Evolutionary conservation across 164 flowering plant genomes (phyloP), one percentile per base, ranked within the genome.

Genomic region (Vitis cinerea): DNA sequence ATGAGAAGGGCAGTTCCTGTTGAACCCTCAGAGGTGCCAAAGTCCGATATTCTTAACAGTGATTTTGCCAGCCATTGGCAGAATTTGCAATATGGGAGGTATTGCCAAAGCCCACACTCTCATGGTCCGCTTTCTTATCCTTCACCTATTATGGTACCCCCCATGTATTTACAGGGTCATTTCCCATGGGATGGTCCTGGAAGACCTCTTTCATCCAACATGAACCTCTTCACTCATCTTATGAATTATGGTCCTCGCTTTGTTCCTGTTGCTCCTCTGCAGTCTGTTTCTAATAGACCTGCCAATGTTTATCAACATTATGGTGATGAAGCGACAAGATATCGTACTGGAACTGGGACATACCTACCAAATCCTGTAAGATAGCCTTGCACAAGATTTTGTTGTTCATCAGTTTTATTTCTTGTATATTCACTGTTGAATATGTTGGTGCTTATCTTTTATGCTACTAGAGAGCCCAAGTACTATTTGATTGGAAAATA

Each of bases 301-400:
- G 30, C 87, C 44, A 78, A 79, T 75, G 81, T 79, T 60, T 90
- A 85, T 80, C 97, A 83, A 66, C 85, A 64, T 19, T 89, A 83
- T 80, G 84, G 74, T 59, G 97, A 95, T 70, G 98, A 90, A 68
- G 72, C 83, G 63, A 93, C 98, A 61, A 90, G 94, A 84, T 84
- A 90, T 80, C 99, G 97, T 50, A 84, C 89, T 78, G 99, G 99
- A 63, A 96, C 98, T 13, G 99, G 99, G 73, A 93, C 99, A 47
- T 96, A 93, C 71, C 76, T 96, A 79, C 99, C 99, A 57, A 93
- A 89, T 86, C 97, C 91, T 73, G 99, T 93, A 88, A 87, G 95
- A 70, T 65, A 48, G 29, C 55, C 27, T 59, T 19, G 68, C 60
- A 47, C 59, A 14, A 37, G 9, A 70, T 68, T 47, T 53, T 30